Evolutionary conservation across 2,329 filamentous ascomycete genomes (phyloP), one percentile per base, ranked within the genome.

Genomic region (Xylariales sp.): DNA sequence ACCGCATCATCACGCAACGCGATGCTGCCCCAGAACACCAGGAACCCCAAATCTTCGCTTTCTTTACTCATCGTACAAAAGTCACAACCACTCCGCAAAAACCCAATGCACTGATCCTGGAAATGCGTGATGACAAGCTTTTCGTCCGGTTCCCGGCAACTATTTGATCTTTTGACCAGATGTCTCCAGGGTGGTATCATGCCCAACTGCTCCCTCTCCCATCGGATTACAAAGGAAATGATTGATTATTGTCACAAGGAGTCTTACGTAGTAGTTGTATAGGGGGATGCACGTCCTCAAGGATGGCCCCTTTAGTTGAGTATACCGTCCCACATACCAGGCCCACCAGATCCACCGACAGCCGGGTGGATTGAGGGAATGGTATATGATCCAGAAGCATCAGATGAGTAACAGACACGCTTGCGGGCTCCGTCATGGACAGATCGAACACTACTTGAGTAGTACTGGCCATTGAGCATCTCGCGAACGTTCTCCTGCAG

Each of bases 401-500:
- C 79, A 11, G 75, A 68, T 32, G 79, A 75, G 62, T 79, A 85
- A 65, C 82, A 84, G 27, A 84, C 70, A 51, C 82, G 75, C 66
- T 86, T 86, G 47, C 76, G 69, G 50, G 73, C 69, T 49, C 70
- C 70, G 33, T 70, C 64, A 22, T 73, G 54, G 8, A 27, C n/a
- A n/a, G 24, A 8, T n/a, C 8, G 24, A 16, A 52, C 65, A 42
- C 61, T 69, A 43, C 61, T 57, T 60, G 46, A 45, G 34, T 49
- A 50, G 24, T 54, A 54, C 29, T 54, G 58, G 46, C 60, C 56
- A 48, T 40, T 60, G 20, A 86, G 65, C 51, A 86, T 69, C 39
- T 80, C 74, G 40, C 82, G 78, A 9, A 86, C 82, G 44, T 83
- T 82, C 45, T 84, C 78, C 54, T 86, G 82, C 7, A 82, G 66